phyloP scores from a whole-genome alignment of 1,284 basidiomycete genomes.

The Serendipita sp. region DNA sequence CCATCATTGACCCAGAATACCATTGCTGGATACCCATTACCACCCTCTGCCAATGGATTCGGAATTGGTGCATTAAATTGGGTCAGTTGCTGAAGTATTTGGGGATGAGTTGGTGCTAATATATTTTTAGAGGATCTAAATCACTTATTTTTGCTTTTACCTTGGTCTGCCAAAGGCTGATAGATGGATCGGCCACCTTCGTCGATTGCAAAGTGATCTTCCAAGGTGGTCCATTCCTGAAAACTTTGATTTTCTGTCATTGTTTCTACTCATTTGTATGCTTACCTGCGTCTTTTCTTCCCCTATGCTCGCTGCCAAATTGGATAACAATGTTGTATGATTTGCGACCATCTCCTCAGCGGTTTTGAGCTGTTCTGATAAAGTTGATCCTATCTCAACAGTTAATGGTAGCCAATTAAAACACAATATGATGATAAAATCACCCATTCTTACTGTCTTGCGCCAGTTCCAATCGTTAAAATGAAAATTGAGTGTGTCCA shows the following conservation, averaged over 20 bases:
- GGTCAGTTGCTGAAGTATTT: constrained; percentile 1
- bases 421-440: neutral
- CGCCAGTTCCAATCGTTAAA: constrained; percentile 11
- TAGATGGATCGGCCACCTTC: neutral
- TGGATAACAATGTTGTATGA: neutral
- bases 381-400: neutral
- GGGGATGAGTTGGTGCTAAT: neutral
- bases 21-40: neutral
- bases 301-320: neutral
- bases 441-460: neutral
- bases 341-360: neutral
- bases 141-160: neutral
- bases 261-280: neutral
- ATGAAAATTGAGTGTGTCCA: constrained; percentile 9
- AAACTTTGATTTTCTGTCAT: neutral
- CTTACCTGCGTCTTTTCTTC: neutral
- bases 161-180: neutral
- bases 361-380: neutral
- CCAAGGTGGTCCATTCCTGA: neutral
- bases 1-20: constrained; percentile 1
- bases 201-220: neutral
- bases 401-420: neutral
- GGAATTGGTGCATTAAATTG: neutral
- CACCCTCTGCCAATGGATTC: neutral
- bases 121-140: neutral